Evolutionary conservation across 352 stramenopile species (phyloP), one percentile per base, ranked within the genome.

Genomic region (Saprolegnia diclina): DNA sequence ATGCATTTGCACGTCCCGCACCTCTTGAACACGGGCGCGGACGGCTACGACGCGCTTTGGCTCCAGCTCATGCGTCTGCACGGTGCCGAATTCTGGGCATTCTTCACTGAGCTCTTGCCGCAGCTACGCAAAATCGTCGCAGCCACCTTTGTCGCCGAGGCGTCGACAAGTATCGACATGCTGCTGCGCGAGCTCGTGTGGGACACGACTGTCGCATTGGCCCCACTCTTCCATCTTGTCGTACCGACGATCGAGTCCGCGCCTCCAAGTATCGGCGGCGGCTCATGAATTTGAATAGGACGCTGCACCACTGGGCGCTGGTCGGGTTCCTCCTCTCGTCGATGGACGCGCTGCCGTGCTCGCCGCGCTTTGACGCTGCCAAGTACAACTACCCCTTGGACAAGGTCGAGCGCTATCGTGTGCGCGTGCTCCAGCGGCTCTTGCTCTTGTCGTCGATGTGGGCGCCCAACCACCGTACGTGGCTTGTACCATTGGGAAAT

Each of bases 391-490:
- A 37, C 18, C 46, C 63, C 6, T 19, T 40, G 0, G 29, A 24
- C 38, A 26, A 40, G 14, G 13, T 69, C 21, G 29, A 54, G 54
- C 21, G 18, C 21, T 69, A 69, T 22, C 45, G 63, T 4, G 6
- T 46, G 26, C 63, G 63, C 19, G 54, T 69, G 21, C 26, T 69
- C 5, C 63, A 69, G 26, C 19, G 63, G 6, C 29, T 69, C n/a
- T 38, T 69, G 14, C 26, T 69, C 5, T 24, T 69, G 21, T 69
- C 63, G 13, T 52, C 63, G 24, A 37, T 42, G 5, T 69, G 63
- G 63, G 29, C 16, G n/a, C 63, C 63, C 24, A 69, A 42, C 54
- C 45, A 69, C 16, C 29, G 63, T 69, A 59, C 42, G 42, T 48
- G 18, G 38, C 9, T 29, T 26, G 11, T 18, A 24, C 29, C 11